Conservation (phyloP, 805 yeast genomes). For the Myxozyma geophila region DNA sequence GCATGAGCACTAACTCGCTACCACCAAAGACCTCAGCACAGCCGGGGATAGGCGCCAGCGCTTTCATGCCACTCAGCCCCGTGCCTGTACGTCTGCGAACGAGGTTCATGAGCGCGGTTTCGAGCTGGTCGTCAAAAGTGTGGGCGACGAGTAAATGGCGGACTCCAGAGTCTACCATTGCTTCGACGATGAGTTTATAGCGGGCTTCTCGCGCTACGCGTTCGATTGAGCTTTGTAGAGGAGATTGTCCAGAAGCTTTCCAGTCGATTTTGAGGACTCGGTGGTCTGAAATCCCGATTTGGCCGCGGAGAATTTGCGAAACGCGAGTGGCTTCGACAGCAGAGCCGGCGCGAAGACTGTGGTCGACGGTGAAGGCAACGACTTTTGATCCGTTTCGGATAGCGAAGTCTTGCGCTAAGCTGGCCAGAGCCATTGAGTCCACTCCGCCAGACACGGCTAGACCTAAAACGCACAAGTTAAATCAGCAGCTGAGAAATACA, state of each 20-base stretch:
- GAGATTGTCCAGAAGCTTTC: neutral
- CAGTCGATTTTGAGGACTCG: slow-evolving; percentile 1
- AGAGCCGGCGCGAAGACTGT: slow-evolving; percentile 57
- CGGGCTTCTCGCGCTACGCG: slow-evolving; percentile 60
- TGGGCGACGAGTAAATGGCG: slow-evolving; percentile 64
- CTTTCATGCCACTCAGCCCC: slow-evolving; percentile 55
- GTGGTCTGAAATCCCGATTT: slow-evolving; percentile 9
- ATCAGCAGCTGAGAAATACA: neutral
- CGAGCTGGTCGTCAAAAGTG: slow-evolving; percentile 72
- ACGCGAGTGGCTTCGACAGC: slow-evolving; percentile 52
- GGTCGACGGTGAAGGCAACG: slow-evolving; percentile 69
- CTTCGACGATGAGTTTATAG: slow-evolving; percentile 50
- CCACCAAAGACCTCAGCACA: slow-evolving; percentile 13
- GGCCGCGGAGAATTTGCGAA: slow-evolving; percentile 1
- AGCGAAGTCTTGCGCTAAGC: slow-evolving; percentile 52
- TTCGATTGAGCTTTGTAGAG: neutral
- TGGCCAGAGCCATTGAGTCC: slow-evolving; percentile 73
- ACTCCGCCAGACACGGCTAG: slow-evolving; percentile 82
- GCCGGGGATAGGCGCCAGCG: slow-evolving; percentile 40
- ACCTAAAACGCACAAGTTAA: neutral
- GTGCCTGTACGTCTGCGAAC: slow-evolving; percentile 49
- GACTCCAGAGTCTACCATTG: slow-evolving; percentile 49
- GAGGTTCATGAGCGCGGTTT: slow-evolving; percentile 66
- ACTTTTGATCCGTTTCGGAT: slow-evolving; percentile 36
- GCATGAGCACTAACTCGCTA: slow-evolving; percentile 41